Percentiles rank a stretch among this genome's conserved stretches.
Conservation (phyloP, 192 early-diverging fungal genomes). For the Dimargaris cristalligena region DNA sequence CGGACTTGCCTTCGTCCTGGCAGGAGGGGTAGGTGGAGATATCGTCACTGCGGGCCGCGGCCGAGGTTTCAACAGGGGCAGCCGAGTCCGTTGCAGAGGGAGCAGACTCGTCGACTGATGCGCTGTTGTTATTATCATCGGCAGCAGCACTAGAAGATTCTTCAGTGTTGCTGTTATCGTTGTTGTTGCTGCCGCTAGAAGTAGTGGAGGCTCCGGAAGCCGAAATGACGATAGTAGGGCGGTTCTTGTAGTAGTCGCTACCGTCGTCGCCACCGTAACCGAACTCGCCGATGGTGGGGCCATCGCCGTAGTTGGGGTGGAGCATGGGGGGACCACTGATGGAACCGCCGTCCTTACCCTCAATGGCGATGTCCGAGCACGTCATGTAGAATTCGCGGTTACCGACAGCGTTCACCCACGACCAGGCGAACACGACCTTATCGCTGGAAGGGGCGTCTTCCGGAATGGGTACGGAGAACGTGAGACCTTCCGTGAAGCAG, state of each 20-base stretch:
- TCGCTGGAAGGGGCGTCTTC: constrained; percentile 20
- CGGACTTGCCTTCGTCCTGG: background rate
- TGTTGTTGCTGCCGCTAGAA: background rate
- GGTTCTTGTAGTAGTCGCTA: constrained; percentile 23
- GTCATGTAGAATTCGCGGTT: constrained; percentile 61
- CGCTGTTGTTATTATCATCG: background rate
- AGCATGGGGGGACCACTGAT: constrained; percentile 26
- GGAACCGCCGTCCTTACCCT: constrained; percentile 15
- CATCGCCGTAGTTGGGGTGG: constrained; percentile 34
- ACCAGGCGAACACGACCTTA: constrained; percentile 36
- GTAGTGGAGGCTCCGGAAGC: constrained; percentile 15
- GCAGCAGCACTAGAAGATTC: background rate
- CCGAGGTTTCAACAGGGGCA: background rate
- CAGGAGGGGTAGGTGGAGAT: background rate
- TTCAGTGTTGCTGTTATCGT: background rate
- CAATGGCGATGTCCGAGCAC: constrained; percentile 49
- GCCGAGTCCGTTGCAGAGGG: background rate
- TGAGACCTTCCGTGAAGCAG: constrained; percentile 20
- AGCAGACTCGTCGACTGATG: background rate
- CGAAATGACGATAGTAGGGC: constrained; percentile 25
- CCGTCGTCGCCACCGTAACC: constrained; percentile 29
- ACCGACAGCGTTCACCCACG: no score
- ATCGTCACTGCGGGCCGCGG: background rate
- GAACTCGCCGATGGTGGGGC: constrained; percentile 25
- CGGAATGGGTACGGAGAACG: constrained; percentile 26